Evolutionary conservation across 192 early-diverging fungal genomes (phyloP).

Genomic region (Phlyctochytrium planicorne): DNA sequence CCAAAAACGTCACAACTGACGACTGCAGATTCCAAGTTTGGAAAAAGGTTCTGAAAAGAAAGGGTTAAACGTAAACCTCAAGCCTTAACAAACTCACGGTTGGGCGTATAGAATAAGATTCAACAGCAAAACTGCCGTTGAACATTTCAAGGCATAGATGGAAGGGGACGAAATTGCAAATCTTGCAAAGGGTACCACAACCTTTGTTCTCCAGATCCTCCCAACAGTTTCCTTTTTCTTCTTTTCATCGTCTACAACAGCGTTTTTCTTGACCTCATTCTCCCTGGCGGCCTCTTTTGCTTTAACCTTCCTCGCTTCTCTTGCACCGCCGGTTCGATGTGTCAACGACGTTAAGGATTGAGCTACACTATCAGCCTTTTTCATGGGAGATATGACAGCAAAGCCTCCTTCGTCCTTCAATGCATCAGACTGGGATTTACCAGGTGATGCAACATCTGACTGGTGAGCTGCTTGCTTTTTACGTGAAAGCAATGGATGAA

Average conservation of each 20-base stretch:
- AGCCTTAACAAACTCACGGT: conserved; percentile 12
- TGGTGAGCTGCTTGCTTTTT: too few species aligned
- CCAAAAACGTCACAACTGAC: conserved; percentile 14
- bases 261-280: neutral
- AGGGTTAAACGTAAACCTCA: neutral
- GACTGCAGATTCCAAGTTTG: conserved; percentile 17
- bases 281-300: too few species aligned
- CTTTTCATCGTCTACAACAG: neutral
- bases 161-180: conserved; percentile 7
- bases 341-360: too few species aligned
- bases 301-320: too few species aligned
- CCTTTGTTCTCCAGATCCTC: neutral
- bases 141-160: conserved; percentile 17
- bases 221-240: neutral
- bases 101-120: conserved; percentile 11
- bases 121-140: conserved; percentile 14
- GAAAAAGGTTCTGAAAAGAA: conserved; percentile 9
- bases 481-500: too few species aligned
- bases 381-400: too few species aligned
- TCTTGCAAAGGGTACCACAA: neutral
- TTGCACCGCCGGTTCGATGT: too few species aligned
- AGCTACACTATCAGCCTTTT: too few species aligned
- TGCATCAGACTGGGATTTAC: too few species aligned
- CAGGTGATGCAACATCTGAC: too few species aligned
- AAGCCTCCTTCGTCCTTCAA: too few species aligned